phyloP scores from a whole-genome alignment of 192 early-diverging fungal genomes.

The Lunasporangiospora selenospora region DNA sequence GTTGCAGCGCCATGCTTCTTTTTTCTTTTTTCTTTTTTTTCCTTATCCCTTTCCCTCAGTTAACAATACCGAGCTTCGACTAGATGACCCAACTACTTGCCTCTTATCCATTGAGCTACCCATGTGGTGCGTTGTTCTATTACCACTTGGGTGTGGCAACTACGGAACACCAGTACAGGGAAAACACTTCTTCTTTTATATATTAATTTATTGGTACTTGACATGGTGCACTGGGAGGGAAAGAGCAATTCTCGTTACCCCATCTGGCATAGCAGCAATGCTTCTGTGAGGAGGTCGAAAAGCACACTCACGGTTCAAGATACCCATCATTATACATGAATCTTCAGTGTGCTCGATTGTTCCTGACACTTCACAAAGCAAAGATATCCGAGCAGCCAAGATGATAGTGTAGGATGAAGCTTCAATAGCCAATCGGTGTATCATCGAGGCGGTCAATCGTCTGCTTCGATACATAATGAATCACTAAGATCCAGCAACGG shows the following conservation, averaged over 20 bases:
- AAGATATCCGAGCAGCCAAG: neutral
- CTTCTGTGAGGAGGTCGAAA: slow-evolving; percentile 30
- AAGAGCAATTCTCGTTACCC: slow-evolving; percentile 21
- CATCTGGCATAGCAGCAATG: slow-evolving; percentile 38
- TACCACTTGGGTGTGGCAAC: too few species aligned
- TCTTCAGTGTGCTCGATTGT: slow-evolving; percentile 5
- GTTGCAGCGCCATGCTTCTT: too few species aligned
- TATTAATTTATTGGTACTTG: too few species aligned
- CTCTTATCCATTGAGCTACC: too few species aligned
- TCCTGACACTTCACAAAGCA: neutral
- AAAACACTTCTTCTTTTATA: too few species aligned
- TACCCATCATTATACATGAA: slow-evolving; percentile 12
- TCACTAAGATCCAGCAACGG: neutral
- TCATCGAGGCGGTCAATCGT: slow-evolving; percentile 8
- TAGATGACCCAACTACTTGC: too few species aligned
- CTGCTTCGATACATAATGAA: neutral
- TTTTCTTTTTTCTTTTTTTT: too few species aligned
- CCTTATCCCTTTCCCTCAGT: too few species aligned
- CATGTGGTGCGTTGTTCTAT: too few species aligned
- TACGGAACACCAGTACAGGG: too few species aligned
- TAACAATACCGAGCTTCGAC: too few species aligned
- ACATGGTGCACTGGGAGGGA: neutral
- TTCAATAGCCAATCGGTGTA: slow-evolving; percentile 6
- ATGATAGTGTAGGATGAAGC: slow-evolving; percentile 38
- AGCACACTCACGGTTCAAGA: slow-evolving; percentile 40